A percentile compares a stretch with the other conserved stretches of the same genome.
Conservation (phyloP, 495 filamentous ascomycete genomes). For the Eremomyces bilateralis region DNA sequence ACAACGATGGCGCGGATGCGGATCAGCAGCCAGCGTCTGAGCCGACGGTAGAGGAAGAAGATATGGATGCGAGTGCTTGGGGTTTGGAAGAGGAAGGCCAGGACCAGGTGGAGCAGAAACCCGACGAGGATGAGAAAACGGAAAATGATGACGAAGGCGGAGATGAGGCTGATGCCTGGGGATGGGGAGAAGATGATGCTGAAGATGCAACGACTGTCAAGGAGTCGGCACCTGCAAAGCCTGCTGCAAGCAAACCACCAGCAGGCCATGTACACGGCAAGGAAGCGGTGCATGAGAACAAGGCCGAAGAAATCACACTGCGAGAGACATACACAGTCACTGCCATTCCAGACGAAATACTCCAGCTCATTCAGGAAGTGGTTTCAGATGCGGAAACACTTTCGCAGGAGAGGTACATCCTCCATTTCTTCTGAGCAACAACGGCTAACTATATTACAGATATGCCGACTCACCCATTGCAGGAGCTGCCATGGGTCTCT, state of each 20-base stretch:
- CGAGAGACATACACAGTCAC: constrained; percentile 77
- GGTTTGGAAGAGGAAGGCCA: constrained; percentile 35
- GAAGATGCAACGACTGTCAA: constrained; percentile 3
- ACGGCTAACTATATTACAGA: constrained; percentile 15
- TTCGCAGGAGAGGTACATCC: constrained; percentile 32
- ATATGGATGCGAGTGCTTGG: constrained; percentile 46
- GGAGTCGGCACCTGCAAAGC: constrained; percentile 6
- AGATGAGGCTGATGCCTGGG: no score
- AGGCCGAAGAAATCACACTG: constrained; percentile 44
- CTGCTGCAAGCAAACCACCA: constrained; percentile 2
- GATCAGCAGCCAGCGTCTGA: constrained; percentile 22
- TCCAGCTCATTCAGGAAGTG: constrained; percentile 46
- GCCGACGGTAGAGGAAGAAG: constrained; percentile 25
- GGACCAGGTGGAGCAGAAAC: constrained; percentile 18
- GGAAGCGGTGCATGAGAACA: constrained; percentile 9
- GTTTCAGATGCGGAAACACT: constrained; percentile 41
- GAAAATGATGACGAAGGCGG: constrained; percentile 18
- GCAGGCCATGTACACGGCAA: constrained; percentile 8
- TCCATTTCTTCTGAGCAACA: constrained; percentile 14
- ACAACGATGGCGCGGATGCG: constrained; percentile 34
- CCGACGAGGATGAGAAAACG: not conserved
- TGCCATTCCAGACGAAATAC: constrained; percentile 54
- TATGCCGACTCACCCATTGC: constrained; percentile 33
- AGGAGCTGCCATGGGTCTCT: constrained; percentile 50
- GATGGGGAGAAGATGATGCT: constrained; percentile 41